Percentiles rank a stretch among this genome's conserved stretches.
These are phyloP conservation scores for Mollisiaceae sp. DNA, from an alignment of 2,329 filamentous ascomycete genomes.

Conservation along the genomic window DNA sequence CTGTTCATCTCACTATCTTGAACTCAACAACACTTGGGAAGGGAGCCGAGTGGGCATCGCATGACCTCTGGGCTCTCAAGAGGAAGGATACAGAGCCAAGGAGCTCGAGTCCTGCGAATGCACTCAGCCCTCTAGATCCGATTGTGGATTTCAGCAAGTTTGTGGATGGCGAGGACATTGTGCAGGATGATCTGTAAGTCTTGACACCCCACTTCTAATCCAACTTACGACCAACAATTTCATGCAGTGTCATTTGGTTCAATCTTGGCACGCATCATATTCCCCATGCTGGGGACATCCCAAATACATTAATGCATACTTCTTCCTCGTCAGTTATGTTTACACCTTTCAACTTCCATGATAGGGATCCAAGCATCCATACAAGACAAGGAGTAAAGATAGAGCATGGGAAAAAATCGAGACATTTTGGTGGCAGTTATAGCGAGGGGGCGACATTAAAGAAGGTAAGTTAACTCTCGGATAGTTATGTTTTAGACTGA, in stretches of 20 bases:
- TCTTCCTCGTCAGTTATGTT: constrained; percentile 24
- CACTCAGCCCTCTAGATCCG: constrained; percentile 51
- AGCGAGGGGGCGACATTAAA: constrained; percentile 12
- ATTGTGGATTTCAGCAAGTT: constrained; percentile 51
- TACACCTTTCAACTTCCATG: constrained; percentile 26
- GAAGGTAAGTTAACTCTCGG: constrained; percentile 10
- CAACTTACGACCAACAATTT: not conserved
- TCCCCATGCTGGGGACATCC: constrained; percentile 58
- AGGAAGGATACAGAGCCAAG: constrained; percentile 59
- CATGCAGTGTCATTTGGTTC: constrained; percentile 53
- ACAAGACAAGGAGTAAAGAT: constrained; percentile 21
- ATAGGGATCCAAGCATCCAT: constrained; percentile 18
- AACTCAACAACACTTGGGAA: constrained; percentile 54
- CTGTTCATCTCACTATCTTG: constrained; percentile 53
- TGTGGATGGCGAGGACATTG: constrained; percentile 49
- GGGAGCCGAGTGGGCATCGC: constrained; percentile 53
- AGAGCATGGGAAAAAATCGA: constrained; percentile 3
- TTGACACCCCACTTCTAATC: constrained; percentile 18
- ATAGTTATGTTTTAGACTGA: not conserved
- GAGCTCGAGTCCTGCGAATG: constrained; percentile 52
- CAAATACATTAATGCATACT: constrained; percentile 49
- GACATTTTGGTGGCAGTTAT: constrained; percentile 20
- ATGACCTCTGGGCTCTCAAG: constrained; percentile 56
- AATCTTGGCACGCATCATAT: constrained; percentile 64
- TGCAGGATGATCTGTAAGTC: constrained; percentile 46